Evolutionary conservation across 345 rosid genomes (phyloP).

Genomic region (Populus ilicifolia): DNA sequence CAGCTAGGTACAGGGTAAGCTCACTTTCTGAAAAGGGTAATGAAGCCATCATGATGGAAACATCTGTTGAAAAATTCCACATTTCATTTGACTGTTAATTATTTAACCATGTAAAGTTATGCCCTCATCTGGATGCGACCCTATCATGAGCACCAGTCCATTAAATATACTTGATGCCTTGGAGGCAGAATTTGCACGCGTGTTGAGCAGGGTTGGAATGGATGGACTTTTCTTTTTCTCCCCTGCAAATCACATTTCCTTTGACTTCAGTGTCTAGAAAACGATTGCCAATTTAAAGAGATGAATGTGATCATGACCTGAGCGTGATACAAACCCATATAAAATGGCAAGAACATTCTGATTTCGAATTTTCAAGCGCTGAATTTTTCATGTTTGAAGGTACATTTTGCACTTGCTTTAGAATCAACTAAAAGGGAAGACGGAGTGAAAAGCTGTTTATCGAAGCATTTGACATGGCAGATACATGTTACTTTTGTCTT

Average conservation of each 20-base stretch:
- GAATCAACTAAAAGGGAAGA: too few relatives aligned
- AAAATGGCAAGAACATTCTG: constrained; percentile 2
- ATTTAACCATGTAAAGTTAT: neutral
- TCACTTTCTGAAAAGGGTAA: neutral
- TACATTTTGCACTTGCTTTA: too few relatives aligned
- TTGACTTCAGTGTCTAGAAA: neutral
- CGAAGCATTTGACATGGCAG: too few relatives aligned
- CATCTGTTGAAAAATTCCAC: neutral
- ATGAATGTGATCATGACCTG: neutral
- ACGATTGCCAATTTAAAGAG: neutral
- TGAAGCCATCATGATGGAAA: neutral
- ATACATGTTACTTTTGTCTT: too few relatives aligned
- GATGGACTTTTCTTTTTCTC: neutral
- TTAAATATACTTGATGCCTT: neutral
- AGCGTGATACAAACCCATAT: neutral
- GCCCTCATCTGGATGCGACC: neutral
- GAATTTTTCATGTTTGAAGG: neutral
- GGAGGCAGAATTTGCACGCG: neutral
- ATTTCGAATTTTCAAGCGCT: neutral
- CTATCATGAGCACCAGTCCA: neutral
- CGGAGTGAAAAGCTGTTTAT: too few relatives aligned
- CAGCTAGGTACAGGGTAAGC: neutral
- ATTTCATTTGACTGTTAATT: neutral
- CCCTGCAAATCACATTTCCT: neutral
- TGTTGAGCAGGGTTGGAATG: neutral